Evolutionary conservation across 345 rosid genomes (phyloP).

Genomic region (Boechera retrofracta): DNA sequence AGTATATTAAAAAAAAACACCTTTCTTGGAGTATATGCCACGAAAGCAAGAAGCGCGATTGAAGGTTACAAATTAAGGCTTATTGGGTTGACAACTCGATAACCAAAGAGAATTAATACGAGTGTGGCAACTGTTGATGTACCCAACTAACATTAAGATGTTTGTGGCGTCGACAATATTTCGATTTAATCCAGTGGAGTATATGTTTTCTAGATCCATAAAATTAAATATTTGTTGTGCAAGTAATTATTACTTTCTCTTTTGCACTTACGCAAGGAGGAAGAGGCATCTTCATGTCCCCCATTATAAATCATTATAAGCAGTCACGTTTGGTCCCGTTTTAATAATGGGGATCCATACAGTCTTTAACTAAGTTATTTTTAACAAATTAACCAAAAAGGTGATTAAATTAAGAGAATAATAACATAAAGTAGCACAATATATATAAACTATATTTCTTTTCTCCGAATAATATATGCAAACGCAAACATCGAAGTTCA

Average conservation of each 20-base stretch:
- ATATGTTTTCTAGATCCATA: conserved; percentile 24
- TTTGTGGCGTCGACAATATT: conserved; percentile 20
- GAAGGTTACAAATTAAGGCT: neutral
- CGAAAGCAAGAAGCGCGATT: conserved; percentile 7
- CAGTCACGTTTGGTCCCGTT: conserved; percentile 47
- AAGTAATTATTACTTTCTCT: conserved; percentile 41
- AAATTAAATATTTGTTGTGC: conserved; percentile 27
- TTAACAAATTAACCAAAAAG: conserved; percentile 2
- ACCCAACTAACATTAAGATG: conserved; percentile 25
- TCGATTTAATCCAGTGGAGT: neutral
- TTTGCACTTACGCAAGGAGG: conserved; percentile 22
- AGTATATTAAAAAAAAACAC: neutral
- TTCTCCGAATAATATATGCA: conserved; percentile 40
- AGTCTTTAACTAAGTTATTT: neutral
- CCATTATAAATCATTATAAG: conserved; percentile 43
- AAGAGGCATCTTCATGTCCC: conserved; percentile 42
- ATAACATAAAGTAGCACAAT: conserved; percentile 33
- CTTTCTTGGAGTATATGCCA: neutral
- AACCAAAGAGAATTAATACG: neutral
- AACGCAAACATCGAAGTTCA: conserved; percentile 37
- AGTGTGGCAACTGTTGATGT: conserved; percentile 14
- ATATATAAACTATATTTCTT: conserved; percentile 26
- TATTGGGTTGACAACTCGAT: neutral
- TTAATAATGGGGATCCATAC: neutral
- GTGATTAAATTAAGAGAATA: conserved; percentile 30